Evolutionary conservation across 2,329 filamentous ascomycete species (phyloP).

Genomic region (Lecanicillium sp.): DNA sequence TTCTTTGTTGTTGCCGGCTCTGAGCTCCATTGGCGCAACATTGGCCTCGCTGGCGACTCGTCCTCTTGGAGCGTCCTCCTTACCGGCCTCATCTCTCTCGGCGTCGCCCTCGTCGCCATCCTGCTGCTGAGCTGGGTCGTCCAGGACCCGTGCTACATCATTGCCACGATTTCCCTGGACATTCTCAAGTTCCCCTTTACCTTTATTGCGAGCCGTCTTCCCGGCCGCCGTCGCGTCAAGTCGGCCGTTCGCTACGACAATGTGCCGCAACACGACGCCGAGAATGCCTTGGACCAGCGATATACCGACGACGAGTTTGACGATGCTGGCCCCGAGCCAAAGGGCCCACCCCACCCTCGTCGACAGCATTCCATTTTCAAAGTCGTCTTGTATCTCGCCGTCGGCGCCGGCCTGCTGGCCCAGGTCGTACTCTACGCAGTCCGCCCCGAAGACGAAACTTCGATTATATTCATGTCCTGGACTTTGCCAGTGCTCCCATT

Average conservation of each 20-base stretch:
- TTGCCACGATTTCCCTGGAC: constrained; percentile 14
- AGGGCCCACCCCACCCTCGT: constrained; percentile 1
- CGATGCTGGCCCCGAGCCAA: constrained; percentile 2
- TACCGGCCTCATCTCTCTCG: constrained; percentile 19
- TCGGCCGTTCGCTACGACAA: constrained; percentile 12
- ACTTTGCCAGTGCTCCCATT: constrained; percentile 23
- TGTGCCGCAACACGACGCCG: constrained; percentile 17
- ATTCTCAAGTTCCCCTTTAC: constrained; percentile 17
- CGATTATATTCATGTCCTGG: constrained; percentile 27
- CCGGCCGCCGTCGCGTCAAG: background rate
- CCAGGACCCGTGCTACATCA: constrained; percentile 15
- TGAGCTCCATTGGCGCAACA: constrained; percentile 26
- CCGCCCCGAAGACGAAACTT: constrained; percentile 21
- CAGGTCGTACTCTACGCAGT: constrained; percentile 14
- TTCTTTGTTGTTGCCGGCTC: constrained; percentile 21
- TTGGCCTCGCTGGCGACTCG: constrained; percentile 21
- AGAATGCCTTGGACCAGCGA: constrained; percentile 5
- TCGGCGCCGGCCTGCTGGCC: constrained; percentile 11
- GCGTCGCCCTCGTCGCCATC: constrained; percentile 12
- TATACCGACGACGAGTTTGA: constrained; percentile 8
- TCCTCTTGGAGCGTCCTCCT: constrained; percentile 21
- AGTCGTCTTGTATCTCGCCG: constrained; percentile 9
- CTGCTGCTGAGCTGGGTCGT: constrained; percentile 15
- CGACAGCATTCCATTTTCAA: background rate
- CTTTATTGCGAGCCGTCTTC: constrained; percentile 6